Evolutionary conservation across 129 eudicot genomes (phyloP), one percentile per base, ranked within the genome.

Genomic region (Tagetes patula): DNA sequence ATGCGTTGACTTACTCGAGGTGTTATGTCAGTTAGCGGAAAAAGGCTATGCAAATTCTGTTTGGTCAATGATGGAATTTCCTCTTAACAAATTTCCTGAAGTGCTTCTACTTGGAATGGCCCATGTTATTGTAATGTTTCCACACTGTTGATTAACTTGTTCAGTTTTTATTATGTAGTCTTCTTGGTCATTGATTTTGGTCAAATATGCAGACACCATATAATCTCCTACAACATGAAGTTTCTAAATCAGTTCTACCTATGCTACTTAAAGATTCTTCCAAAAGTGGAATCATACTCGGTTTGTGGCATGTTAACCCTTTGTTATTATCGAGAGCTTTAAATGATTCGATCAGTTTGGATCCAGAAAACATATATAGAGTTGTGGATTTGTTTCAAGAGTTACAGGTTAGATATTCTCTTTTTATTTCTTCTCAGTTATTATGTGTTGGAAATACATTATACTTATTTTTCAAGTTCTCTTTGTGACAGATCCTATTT

Each of bases 11-110:
- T 86, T 86, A 48, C 73, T 89, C 74, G 90, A 86, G 71, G 83
- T 86, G 64, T 55, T 89, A 73, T 89, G 96, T 75, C 86, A 75
- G 56, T 79, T 89, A 71, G 87, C 92, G 38, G 96, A 89, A 77
- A 79, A 75, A 63, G 96, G 96, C 49, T 85, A 84, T 78, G 88
- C 80, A 12, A 76, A 64, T 67, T 37, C 73, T 33, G 84, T 89
- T 59, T 77, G 82, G 66, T 77, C 75, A 42, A 61, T 89, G 66
- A 86, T 89, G 7, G 86, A 89, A 67, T 65, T 65, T 67, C 90
- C 92, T 72, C 85, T 81, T 49, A 69, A 76, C 40, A 73, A 81
- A 65, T 89, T 81, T 63, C 92, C 96, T 12, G 94, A 85, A 64
- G 79, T 83, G 48, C 73, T 90, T 81, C 66, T 90, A 37, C 85